These are phyloP conservation scores for Paecilomyces formosus DNA, from an alignment of 2,329 filamentous ascomycete genomes.

Conservation along the genomic window DNA sequence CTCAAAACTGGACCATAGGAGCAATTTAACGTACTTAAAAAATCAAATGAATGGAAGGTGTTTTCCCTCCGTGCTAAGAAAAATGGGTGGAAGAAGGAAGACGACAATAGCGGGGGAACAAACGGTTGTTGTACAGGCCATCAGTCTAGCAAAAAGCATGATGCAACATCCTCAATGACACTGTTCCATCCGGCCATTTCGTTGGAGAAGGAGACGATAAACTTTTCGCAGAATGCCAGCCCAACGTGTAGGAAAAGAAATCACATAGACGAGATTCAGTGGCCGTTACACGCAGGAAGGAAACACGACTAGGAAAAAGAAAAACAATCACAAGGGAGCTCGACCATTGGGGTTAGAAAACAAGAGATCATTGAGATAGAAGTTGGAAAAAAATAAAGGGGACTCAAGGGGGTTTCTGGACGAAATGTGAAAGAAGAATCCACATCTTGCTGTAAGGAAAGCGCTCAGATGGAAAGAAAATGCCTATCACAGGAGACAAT, in stretches of 20 bases:
- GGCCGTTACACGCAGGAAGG: constrained; percentile 28
- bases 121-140: constrained; percentile 29
- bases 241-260: constrained; percentile 30
- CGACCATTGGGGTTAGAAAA: not conserved
- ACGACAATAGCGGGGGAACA: constrained; percentile 8
- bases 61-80: constrained; percentile 3
- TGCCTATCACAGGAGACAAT: constrained; percentile 33
- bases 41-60: constrained; percentile 3
- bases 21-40: constrained; percentile 7
- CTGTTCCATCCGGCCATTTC: constrained; percentile 32
- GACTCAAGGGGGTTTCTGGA: constrained; percentile 4
- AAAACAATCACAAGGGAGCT: constrained; percentile 3
- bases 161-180: constrained; percentile 26
- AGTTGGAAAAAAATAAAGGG: constrained; percentile 6
- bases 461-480: constrained; percentile 33
- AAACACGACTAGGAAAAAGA: constrained; percentile 7
- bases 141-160: constrained; percentile 25
- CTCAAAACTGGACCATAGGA: constrained; percentile 3
- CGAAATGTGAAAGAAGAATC: constrained; percentile 12
- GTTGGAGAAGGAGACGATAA: constrained; percentile 24
- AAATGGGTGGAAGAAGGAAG: constrained; percentile 8
- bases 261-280: constrained; percentile 24
- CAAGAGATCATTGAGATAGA: constrained; percentile 3
- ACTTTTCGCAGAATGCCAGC: constrained; percentile 41
- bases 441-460: constrained; percentile 31